A percentile compares a stretch with the other conserved stretches of the same genome.
Evolutionary conservation across 352 stramenopile genomes (phyloP).

Genomic region (Phytophthora fragariaefolia): DNA sequence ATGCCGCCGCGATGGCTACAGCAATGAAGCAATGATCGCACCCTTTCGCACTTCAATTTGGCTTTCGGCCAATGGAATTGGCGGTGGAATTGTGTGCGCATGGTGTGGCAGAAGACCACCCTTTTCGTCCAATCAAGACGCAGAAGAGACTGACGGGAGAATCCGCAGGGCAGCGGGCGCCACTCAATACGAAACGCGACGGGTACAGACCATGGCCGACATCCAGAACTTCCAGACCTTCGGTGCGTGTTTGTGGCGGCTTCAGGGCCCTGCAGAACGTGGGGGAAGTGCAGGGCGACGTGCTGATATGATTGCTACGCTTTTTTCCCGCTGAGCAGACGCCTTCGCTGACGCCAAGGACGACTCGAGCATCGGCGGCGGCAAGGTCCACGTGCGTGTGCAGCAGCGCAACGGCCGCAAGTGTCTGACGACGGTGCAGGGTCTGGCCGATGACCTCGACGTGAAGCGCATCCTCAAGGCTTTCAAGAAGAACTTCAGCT

Average conservation of each 20-base stretch:
- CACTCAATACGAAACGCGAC: conserved; percentile 49
- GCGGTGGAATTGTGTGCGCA: not conserved
- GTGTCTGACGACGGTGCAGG: conserved; percentile 99
- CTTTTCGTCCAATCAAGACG: conserved; percentile 37
- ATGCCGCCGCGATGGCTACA: conserved; percentile 42
- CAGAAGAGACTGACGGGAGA: conserved; percentile 15
- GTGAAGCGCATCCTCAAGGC: conserved; percentile 99
- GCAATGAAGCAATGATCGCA: conserved; percentile 22
- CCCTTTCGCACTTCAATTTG: conserved; percentile 39
- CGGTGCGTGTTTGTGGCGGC: conserved; percentile 52
- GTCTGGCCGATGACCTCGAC: conserved; percentile 97
- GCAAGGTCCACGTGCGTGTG: conserved; percentile 98
- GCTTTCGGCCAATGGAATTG: conserved; percentile 35
- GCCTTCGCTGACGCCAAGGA: conserved; percentile 91
- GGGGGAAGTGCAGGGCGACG: not conserved
- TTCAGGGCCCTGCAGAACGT: not conserved
- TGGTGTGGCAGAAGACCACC: not conserved
- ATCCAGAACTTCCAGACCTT: conserved; percentile 92
- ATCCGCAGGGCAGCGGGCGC: conserved; percentile 20
- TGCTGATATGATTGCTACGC: conserved; percentile 18
- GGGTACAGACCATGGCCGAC: conserved; percentile 65
- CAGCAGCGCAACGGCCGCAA: conserved; percentile 99
- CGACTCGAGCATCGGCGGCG: conserved; percentile 82
- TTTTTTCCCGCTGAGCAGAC: conserved; percentile 49
- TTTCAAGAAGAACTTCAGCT: conserved; percentile 99